A percentile compares a stretch with the other conserved stretches of the same genome.
phyloP scores from a whole-genome alignment of 1,284 basidiomycete genomes.

The Ustilago nuda region DNA sequence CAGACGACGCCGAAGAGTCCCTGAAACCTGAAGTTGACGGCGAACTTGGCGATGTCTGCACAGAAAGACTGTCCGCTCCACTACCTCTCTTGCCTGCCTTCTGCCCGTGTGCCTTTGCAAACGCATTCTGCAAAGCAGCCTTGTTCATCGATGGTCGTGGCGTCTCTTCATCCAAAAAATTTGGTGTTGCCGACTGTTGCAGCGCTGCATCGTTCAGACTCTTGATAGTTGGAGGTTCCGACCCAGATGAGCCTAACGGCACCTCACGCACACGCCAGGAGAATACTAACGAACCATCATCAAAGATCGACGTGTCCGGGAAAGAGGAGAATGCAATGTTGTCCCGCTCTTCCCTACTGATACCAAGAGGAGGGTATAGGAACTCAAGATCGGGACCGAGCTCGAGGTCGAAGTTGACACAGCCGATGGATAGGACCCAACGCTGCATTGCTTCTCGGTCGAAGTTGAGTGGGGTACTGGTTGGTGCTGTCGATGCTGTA shows the following conservation, averaged over 20 bases:
- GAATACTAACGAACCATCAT: conserved; percentile 61
- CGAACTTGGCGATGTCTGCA: conserved; percentile 25
- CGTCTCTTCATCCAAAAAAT: conserved; percentile 33
- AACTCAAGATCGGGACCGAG: conserved; percentile 84
- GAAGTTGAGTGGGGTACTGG: conserved; percentile 17
- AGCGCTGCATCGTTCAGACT: conserved; percentile 35
- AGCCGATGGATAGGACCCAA: conserved; percentile 66
- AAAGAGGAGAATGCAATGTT: conserved; percentile 95
- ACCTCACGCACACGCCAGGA: conserved; percentile 67
- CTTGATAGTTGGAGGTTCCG: conserved; percentile 51
- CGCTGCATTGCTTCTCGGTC: conserved; percentile 64
- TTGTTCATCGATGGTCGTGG: conserved; percentile 52
- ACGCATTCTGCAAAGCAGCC: conserved; percentile 30
- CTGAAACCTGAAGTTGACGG: conserved; percentile 24
- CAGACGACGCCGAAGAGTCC: conserved; percentile 36
- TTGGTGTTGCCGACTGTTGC: conserved; percentile 2
- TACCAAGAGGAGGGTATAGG: conserved; percentile 76
- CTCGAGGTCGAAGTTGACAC: conserved; percentile 66
- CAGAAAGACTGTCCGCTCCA: conserved; percentile 8
- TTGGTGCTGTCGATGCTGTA: neutral
- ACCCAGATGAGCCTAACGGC: conserved; percentile 54
- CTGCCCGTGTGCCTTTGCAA: conserved; percentile 17
- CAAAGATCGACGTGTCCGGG: conserved; percentile 78
- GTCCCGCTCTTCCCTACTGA: conserved; percentile 78
- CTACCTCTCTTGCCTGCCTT: conserved; percentile 12